Base-by-base conservation (phyloP, 306 rosid genomes). In the Oemleria cerasiformis region DNA sequence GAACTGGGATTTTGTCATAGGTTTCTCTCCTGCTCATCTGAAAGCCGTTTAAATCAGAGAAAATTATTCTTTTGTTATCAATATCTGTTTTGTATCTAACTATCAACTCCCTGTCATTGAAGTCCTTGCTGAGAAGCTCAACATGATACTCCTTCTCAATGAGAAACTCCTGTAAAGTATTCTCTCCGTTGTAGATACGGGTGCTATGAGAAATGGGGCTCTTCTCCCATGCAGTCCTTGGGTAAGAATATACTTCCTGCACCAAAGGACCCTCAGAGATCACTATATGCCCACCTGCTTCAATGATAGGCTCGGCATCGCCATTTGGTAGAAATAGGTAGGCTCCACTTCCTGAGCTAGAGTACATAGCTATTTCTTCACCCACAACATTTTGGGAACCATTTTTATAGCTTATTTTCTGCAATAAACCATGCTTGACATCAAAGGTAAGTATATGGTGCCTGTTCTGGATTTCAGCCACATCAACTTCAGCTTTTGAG, bases 11-110 rank as follows among this genome's bases (percentile, higher is more conserved):
- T 86, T 94, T 94, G 67, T 88, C 86, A 1, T 94, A 94, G 30
- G 96, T 85, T 83, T 94, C 99, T 85, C 99, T 86, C 50, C 97
- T 83, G 83, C 97, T 91, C 96, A 88, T 94, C 80, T 94, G 99
- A 73, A 91, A 89, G 81, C 99, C 99, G 76, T 91, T 94, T 63
- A 91, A 81, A 79, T 94, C 99, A 57, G 99, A 87, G 78, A 87
- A 91, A 57, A 89, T 91, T 23, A 94, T 67, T 79, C 74, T 86
- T 62, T 86, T 89, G 92, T 78, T 94, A 73, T 89, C 92, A 44
- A 85, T 72, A 78, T 89, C 88, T 2, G 99, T 94, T 83, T 82
- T 88, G 73, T 87, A 94, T 70, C 99, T 87, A 44, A 88, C 92
- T 82, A 94, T 91, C 85, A 94, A 78, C 70, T 94, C 99, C 82